Evolutionary conservation across 108 stramenopile genomes (phyloP), one percentile per base, ranked within the genome.

Genomic region (Tribonema minus): DNA sequence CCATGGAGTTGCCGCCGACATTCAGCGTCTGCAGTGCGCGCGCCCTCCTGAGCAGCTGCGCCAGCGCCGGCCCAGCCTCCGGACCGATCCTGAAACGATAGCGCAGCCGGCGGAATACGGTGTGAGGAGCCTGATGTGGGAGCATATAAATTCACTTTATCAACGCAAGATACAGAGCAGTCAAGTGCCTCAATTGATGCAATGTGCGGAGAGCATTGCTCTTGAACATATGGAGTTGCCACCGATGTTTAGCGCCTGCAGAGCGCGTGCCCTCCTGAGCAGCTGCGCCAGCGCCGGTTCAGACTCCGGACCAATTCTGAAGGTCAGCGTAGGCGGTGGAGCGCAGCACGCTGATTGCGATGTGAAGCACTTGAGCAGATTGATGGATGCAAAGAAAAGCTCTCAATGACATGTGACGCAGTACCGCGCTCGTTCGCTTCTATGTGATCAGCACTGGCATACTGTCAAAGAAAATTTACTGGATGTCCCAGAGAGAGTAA

Each of bases 1-100:
- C 73, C 73, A 75, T 75, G 26, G 28, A 64, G 37, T 79, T 79
- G 60, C 58, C 66, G 25, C 67, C 61, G 26, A 79, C 28, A 31
- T 79, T 67, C 29, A 79, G 68, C 9, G 46, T 20, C 9, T 20
- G 46, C 46, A 54, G 20, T 20, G 46, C 20, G 9, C 46, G 9
- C 15, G 9, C 46, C 9, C 46, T 20, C 20, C 69, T 30, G 7
- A 76, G 54, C 64, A 76, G 64, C 3, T 12, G 40, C 36, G 41
- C 66, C 23, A 76, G 66, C 20, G 66, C 65, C 2, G 27, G n/a
- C 33, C 59, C 66, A 0, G 32, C 75, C 66, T 76, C 75, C 23
- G 75, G 75, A 1, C 75, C 75, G 25, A 67, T 54, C 32, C 59
- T 65, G 65, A 20, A 15, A n/a, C 46, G 20, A 15, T 20, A 54